These are phyloP conservation scores for Beta lomatogona DNA, from an alignment of 179 eudicot species.

Conservation along the genomic window DNA sequence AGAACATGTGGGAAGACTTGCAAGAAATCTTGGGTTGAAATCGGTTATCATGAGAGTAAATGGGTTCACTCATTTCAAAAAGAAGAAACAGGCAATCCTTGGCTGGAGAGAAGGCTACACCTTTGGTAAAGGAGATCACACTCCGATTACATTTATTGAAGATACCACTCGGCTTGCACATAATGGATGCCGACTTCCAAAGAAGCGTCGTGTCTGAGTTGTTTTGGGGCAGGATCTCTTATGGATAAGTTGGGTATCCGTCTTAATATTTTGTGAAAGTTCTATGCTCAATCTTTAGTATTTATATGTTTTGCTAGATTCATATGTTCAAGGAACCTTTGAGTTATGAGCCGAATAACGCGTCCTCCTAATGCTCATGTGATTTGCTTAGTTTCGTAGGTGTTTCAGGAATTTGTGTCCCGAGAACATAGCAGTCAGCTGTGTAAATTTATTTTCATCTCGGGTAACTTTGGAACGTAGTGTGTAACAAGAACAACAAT, in stretches of 20 bases:
- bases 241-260: background rate
- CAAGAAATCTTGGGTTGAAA: constrained; percentile 60
- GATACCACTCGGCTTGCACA: constrained; percentile 88
- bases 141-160: constrained; percentile 70
- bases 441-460: no score
- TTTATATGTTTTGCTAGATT: background rate
- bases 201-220: constrained; percentile 55
- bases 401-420: no score
- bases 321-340: constrained; percentile 1
- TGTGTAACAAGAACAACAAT: no score
- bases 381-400: no score
- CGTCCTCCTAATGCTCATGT: no score
- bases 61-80: constrained; percentile 80
- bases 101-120: constrained; percentile 82
- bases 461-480: no score
- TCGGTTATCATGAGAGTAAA: constrained; percentile 86
- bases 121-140: constrained; percentile 50
- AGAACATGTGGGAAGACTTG: constrained; percentile 71
- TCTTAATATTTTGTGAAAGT: background rate
- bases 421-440: no score
- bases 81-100: constrained; percentile 75
- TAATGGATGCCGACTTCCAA: constrained; percentile 82
- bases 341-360: background rate
- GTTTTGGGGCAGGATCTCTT: background rate
- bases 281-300: background rate